Base-by-base conservation (phyloP, 352 stramenopile genomes). In the Pythium graminicola region DNA sequence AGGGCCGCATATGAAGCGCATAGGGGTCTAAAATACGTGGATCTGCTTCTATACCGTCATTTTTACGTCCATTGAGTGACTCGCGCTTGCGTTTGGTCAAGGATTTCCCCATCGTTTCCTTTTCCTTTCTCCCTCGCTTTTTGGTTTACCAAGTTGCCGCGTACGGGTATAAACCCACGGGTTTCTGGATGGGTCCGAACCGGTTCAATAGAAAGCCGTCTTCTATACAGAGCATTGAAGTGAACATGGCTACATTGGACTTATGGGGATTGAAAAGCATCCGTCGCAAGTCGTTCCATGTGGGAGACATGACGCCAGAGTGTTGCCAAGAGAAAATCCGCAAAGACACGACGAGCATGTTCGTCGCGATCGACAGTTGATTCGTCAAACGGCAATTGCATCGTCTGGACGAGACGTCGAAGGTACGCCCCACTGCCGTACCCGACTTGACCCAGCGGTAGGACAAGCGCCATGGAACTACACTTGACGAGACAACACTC, bases 21-120 rank as follows among this genome's bases (percentile, higher is more conserved):
- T 93, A 93, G 23, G 81, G 79, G 45, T 93, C 81, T 1, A 42
- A 11, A 9, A 86, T 71, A 4, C 75, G 73, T 14, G 56, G 36
- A 28, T 78, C 69, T 7, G 35, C 27, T 17, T 44, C 38, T 1
- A 23, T 26, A 2, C 9, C 38, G 38, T 22, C 35, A 41, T 17
- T 6, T 7, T 16, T 17, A 41, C 38, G 17, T 22, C 8, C 8
- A 14, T 4, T 8, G 19, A 51, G 47, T n/a, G 50, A 43, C 55
- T 77, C 69, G 44, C 76, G 76, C 73, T 86, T 83, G 28, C 81
- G 70, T 60, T 89, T 87, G 38, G 41, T 44, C 41, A 49, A 33
- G 28, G 54, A 19, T 50, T 56, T 59, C 22, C 8, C 51, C 49
- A 65, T 61, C 6, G 28, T 10, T 17, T n/a, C 36, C n/a, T n/a